Evolutionary conservation across 805 yeast genomes (phyloP).

Genomic region (Suhomyces kilbournensis): DNA sequence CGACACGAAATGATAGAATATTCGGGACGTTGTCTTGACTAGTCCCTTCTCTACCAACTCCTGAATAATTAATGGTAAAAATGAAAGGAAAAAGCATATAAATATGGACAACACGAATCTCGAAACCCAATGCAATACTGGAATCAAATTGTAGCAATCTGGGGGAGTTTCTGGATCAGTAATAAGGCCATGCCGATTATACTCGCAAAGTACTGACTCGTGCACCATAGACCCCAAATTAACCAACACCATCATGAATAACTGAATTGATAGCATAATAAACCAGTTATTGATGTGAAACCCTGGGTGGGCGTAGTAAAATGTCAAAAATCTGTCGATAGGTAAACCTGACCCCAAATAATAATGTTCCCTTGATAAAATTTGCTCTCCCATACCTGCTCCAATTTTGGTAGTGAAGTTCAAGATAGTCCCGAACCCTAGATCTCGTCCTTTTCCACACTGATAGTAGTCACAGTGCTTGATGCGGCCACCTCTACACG

Average conservation of each 20-base stretch:
- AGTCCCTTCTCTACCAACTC: slow-evolving; percentile 85
- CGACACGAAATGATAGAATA: slow-evolving; percentile 73
- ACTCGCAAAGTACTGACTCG: slow-evolving; percentile 68
- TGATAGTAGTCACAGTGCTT: slow-evolving; percentile 95
- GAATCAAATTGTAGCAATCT: slow-evolving; percentile 83
- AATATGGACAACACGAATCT: slow-evolving; percentile 86
- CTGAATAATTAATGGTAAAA: slow-evolving; percentile 82
- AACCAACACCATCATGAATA: slow-evolving; percentile 76
- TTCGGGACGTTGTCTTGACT: slow-evolving; percentile 67
- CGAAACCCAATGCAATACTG: slow-evolving; percentile 87
- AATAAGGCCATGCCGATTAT: slow-evolving; percentile 62
- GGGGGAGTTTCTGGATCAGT: slow-evolving; percentile 72
- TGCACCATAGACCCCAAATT: slow-evolving; percentile 76
- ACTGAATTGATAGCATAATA: slow-evolving; percentile 80
- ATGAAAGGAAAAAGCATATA: slow-evolving; percentile 89
- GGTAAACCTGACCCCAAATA: slow-evolving; percentile 88
- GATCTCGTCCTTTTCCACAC: slow-evolving; percentile 95
- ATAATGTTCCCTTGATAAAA: slow-evolving; percentile 86
- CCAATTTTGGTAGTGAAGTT: slow-evolving; percentile 96
- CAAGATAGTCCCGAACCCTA: slow-evolving; percentile 88
- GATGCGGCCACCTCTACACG: slow-evolving; percentile 86
- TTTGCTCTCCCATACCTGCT: slow-evolving; percentile 98
- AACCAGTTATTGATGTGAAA: slow-evolving; percentile 90
- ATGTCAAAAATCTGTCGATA: slow-evolving; percentile 83
- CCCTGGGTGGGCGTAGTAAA: slow-evolving; percentile 96